These are phyloP conservation scores for Calonectria fujianensis DNA, from an alignment of 2,329 filamentous ascomycete genomes.

Conservation along the genomic window DNA sequence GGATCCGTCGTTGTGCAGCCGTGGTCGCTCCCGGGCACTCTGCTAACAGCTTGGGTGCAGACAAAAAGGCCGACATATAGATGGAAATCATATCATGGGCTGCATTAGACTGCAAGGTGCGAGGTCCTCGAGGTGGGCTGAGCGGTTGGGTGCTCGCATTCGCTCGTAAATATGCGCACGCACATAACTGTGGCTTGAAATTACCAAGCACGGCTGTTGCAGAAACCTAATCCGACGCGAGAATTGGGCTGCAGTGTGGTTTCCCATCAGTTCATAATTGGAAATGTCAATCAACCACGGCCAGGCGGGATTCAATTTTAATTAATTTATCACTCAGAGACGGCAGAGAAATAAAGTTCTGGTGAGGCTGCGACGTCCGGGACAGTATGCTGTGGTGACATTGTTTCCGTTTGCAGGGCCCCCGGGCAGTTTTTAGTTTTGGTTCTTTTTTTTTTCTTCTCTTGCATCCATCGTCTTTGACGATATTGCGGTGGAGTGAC, in stretches of 20 bases:
- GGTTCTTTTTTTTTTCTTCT: background rate
- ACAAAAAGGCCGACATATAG: background rate
- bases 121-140: background rate
- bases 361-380: background rate
- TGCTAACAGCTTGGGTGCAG: conserved; percentile 3
- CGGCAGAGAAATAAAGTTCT: conserved; percentile 27
- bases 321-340: conserved; percentile 7
- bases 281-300: background rate
- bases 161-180: background rate
- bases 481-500: conserved; percentile 39
- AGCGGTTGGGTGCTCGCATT: background rate
- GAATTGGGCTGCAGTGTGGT: background rate
- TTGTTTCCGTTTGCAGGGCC: conserved; percentile 23
- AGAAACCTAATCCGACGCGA: background rate
- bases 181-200: background rate
- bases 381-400: conserved; percentile 10
- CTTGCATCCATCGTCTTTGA: conserved; percentile 1
- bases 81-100: conserved; percentile 32
- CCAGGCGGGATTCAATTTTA: conserved; percentile 13
- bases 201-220: background rate
- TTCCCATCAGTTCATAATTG: background rate
- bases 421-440: conserved; percentile 15
- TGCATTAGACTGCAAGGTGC: background rate
- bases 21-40: conserved; percentile 11
- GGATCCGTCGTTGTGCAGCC: conserved; percentile 14